Evolutionary conservation across 2,329 filamentous ascomycete species (phyloP), one percentile per base, ranked within the genome.

Genomic region (Metarhizium robertsii): DNA sequence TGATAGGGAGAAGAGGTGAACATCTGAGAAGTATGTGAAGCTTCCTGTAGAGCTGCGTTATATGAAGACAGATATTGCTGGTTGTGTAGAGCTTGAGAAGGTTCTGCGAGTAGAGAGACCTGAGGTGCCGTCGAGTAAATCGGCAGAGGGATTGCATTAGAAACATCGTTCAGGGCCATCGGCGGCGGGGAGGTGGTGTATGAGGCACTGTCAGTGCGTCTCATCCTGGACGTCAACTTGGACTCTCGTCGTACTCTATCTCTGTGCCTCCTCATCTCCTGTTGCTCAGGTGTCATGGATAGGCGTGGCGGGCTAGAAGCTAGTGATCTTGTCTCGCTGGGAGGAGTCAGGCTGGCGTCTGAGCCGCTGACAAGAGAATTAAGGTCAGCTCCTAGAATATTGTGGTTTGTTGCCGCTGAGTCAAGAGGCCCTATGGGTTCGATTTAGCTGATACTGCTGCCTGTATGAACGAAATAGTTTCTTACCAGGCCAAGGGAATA

Each of bases 201-300:
- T 62, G 78, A 58, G 60, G 67, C 71, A 69, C 77, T 80, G 65
- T 74, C 76, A 36, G 75, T 73, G 53, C 81, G 76, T 59, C 77
- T 75, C 51, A 77, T 71, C 57, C 81, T 76, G 8, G 70, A 66
- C 3, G 75, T 72, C 16, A 79, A 66, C 65, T 85, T 85, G 6
- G 78, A 78, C 60, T 82, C 79, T 61, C 82, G 74, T 56, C 83
- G 77, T 48, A 74, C 78, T 61, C 79, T 79, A 60, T 85, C 81
- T 58, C 77, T 75, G 62, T 85, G 81, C 57, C 81, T 75, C 70
- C 82, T 85, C 46, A 85, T 66, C 63, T 84, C 81, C 59, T 82
- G 77, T 66, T 85, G 81, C 64, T 85, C 81, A 6, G 79, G 71
- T 6, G 80, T 81, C 64, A 84, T 73, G 42, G 71, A 72, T 49